Percentiles rank a stretch among this genome's conserved stretches.
phyloP scores from a whole-genome alignment of 805 yeast species.

The Cephaloascus albidus region DNA sequence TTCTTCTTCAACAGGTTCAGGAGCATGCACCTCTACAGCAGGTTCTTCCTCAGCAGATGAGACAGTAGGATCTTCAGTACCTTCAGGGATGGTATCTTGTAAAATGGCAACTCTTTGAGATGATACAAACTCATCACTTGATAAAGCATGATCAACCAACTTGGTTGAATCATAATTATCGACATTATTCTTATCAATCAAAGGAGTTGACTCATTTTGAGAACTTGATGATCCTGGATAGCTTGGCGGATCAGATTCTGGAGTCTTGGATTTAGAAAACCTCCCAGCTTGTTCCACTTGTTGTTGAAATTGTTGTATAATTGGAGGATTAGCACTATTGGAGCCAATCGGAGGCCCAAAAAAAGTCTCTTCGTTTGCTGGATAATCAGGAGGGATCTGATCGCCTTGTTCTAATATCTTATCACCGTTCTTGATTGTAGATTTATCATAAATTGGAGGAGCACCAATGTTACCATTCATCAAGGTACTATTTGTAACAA shows the following conservation, averaged over 20 bases:
- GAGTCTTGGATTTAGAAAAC: not conserved
- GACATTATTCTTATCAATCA: no score
- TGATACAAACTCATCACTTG: not conserved
- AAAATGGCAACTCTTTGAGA: not conserved
- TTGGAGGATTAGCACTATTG: slow-evolving; percentile 5
- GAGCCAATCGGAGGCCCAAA: slow-evolving; percentile 35
- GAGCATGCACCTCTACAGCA: not conserved
- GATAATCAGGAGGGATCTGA: slow-evolving; percentile 62
- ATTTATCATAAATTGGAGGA: slow-evolving; percentile 35
- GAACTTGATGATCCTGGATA: not conserved
- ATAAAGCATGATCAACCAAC: not conserved
- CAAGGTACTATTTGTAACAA: slow-evolving; percentile 31
- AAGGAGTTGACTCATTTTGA: not conserved
- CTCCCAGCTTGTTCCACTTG: not conserved
- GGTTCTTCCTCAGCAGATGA: not conserved
- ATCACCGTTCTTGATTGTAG: slow-evolving; percentile 27
- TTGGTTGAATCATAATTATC: not conserved
- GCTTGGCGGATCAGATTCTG: not conserved
- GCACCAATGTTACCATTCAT: slow-evolving; percentile 31
- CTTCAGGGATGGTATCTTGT: not conserved
- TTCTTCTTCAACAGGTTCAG: not conserved
- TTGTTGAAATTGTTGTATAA: not conserved
- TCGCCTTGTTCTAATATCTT: slow-evolving; percentile 63
- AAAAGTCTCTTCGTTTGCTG: slow-evolving; percentile 52
- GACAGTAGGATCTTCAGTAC: not conserved